Evolutionary conservation across 2,329 filamentous ascomycete species (phyloP).

Genomic region (Epichloe elymi): DNA sequence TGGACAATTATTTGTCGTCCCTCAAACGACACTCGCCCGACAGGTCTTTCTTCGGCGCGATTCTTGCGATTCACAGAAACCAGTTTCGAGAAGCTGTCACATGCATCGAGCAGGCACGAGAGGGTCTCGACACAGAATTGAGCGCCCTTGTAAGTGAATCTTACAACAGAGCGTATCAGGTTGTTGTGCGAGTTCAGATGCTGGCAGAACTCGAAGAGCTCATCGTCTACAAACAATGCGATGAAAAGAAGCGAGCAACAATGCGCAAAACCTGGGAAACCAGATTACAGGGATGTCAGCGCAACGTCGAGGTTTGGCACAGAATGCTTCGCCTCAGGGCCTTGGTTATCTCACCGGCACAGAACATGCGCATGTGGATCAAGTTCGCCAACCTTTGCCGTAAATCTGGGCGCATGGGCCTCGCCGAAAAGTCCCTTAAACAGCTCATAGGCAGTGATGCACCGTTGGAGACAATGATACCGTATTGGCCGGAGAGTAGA

Average conservation of each 20-base stretch:
- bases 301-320: slow-evolving; percentile 97
- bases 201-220: slow-evolving; percentile 96
- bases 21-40: slow-evolving; percentile 93
- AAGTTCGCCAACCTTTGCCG: slow-evolving; percentile 97
- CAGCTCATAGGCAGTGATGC: slow-evolving; percentile 68
- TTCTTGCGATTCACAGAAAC: slow-evolving; percentile 86
- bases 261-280: slow-evolving; percentile 95
- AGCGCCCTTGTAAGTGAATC: slow-evolving; percentile 96
- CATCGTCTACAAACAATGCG: slow-evolving; percentile 92
- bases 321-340: slow-evolving; percentile 91
- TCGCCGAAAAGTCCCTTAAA: slow-evolving; percentile 90
- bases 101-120: slow-evolving; percentile 83
- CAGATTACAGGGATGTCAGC: slow-evolving; percentile 84
- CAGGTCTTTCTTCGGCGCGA: slow-evolving; percentile 93
- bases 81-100: slow-evolving; percentile 84
- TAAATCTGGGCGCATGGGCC: slow-evolving; percentile 85
- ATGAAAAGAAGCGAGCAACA: slow-evolving; percentile 75
- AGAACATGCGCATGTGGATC: slow-evolving; percentile 99
- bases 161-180: slow-evolving; percentile 92
- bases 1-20: slow-evolving; percentile 92
- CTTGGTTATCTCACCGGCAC: slow-evolving; percentile 77
- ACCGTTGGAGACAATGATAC: slow-evolving; percentile 46
- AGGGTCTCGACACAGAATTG: slow-evolving; percentile 88
- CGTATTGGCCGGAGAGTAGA: slow-evolving; percentile 39
- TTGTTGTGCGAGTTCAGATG: slow-evolving; percentile 98